phyloP scores from a whole-genome alignment of 2,329 filamentous ascomycete genomes.

The Colletotrichum paranaense region DNA sequence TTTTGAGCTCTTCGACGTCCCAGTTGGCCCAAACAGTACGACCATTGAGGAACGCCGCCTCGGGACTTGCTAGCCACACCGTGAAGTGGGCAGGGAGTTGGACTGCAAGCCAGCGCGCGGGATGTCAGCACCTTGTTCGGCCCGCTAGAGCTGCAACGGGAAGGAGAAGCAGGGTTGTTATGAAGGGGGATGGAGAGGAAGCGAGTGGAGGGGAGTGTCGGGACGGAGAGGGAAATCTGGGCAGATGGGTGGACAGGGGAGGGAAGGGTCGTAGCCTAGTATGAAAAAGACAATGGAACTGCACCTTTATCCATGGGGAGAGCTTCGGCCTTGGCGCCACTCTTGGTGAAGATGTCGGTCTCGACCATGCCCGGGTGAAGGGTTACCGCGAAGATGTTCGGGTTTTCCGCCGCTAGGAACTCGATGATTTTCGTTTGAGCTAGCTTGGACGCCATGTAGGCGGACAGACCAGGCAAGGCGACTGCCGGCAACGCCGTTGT shows the following conservation, averaged over 20 bases:
- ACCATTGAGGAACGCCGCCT: slow-evolving; percentile 58
- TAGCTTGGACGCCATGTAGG: slow-evolving; percentile 35
- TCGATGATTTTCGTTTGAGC: slow-evolving; percentile 47
- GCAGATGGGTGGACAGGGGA: no score
- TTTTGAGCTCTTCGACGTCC: slow-evolving; percentile 62
- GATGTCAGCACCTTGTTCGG: slow-evolving; percentile 14
- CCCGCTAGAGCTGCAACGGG: slow-evolving; percentile 2
- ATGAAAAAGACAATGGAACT: slow-evolving; percentile 7
- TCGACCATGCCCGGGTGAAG: slow-evolving; percentile 42
- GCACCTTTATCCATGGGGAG: slow-evolving; percentile 38
- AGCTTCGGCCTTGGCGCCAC: slow-evolving; percentile 37
- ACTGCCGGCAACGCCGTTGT: slow-evolving; percentile 36
- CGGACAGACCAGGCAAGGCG: slow-evolving; percentile 34
- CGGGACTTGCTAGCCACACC: slow-evolving; percentile 56
- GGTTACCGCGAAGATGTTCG: slow-evolving; percentile 38
- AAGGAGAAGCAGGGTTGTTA: neutral
- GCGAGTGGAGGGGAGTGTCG: neutral
- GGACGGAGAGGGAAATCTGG: neutral
- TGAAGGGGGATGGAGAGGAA: neutral
- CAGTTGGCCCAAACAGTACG: slow-evolving; percentile 61
- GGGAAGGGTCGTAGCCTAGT: no score
- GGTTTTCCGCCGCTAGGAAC: slow-evolving; percentile 41
- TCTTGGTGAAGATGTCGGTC: slow-evolving; percentile 38
- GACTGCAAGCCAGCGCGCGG: slow-evolving; percentile 36
- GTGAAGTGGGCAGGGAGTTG: slow-evolving; percentile 53